These are phyloP conservation scores for Acanthamoeba culbertsoni DNA, from an alignment of 208 protist species.

Conservation along the genomic window DNA sequence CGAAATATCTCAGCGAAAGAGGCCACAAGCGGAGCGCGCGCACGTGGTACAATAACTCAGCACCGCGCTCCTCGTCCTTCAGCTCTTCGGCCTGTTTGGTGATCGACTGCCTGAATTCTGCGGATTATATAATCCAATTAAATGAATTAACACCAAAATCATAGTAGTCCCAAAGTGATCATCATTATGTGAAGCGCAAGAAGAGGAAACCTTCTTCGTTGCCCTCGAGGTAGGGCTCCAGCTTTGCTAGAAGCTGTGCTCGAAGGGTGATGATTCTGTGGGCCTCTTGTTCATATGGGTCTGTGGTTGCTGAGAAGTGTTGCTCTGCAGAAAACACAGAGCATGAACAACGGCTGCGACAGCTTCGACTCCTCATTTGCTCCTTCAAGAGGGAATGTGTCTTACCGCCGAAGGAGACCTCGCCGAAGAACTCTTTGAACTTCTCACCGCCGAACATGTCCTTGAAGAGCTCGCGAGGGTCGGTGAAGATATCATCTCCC, in stretches of 20 bases:
- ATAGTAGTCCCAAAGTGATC: too few relatives aligned
- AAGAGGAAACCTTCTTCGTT: background rate
- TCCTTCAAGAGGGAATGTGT: background rate
- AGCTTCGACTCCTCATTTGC: background rate
- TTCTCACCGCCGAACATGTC: conserved; percentile 58
- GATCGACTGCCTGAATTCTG: background rate
- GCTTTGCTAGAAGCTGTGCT: background rate
- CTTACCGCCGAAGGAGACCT: background rate
- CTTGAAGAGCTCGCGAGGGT: conserved; percentile 51
- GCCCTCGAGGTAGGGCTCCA: conserved; percentile 13
- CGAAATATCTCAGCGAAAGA: too few relatives aligned
- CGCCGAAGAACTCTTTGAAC: conserved; percentile 55
- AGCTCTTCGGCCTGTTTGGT: conserved; percentile 11
- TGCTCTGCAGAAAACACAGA: background rate
- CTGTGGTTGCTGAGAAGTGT: background rate
- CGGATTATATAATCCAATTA: too few relatives aligned
- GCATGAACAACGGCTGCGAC: background rate
- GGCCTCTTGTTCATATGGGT: background rate
- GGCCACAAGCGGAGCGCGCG: background rate
- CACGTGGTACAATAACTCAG: conserved; percentile 28
- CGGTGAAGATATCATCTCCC: conserved; percentile 43
- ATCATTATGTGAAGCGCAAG: background rate
- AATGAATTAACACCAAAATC: too few relatives aligned
- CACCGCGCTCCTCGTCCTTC: conserved; percentile 43
- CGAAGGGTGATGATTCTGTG: conserved; percentile 44